Evolutionary conservation across 768 basidiomycete species (phyloP).

Genomic region (Jaapia argillacea): DNA sequence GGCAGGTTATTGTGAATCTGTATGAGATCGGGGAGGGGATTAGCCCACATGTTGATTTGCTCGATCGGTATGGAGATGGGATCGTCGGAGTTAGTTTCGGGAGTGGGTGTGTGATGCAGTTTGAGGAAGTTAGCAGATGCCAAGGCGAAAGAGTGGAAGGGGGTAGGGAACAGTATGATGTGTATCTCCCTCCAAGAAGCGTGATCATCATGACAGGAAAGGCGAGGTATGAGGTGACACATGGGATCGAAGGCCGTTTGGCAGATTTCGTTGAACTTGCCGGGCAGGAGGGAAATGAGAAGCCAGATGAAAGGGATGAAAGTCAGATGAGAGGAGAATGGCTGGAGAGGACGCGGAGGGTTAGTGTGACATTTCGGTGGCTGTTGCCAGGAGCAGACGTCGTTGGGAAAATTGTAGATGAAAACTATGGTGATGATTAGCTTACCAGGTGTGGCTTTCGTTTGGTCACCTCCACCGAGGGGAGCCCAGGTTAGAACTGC

Average conservation of each 20-base stretch:
- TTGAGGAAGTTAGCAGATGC: constrained; percentile 27
- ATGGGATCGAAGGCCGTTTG: constrained; percentile 64
- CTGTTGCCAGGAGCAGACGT: constrained; percentile 77
- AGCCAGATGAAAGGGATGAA: neutral
- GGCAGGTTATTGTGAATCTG: constrained; percentile 86
- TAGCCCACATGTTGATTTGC: constrained; percentile 77
- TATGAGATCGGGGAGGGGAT: constrained; percentile 90
- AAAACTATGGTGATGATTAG: neutral
- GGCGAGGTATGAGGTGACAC: constrained; percentile 81
- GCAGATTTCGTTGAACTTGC: constrained; percentile 47
- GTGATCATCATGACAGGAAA: constrained; percentile 71
- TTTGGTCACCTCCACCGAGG: too few relatives aligned
- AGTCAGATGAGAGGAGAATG: constrained; percentile 13
- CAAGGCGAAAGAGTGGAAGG: constrained; percentile 2
- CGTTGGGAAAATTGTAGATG: constrained; percentile 33
- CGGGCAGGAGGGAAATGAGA: constrained; percentile 2
- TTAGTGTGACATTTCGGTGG: constrained; percentile 87
- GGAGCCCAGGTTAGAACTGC: too few relatives aligned
- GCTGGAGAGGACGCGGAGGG: constrained; percentile 43
- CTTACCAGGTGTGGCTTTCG: too few relatives aligned
- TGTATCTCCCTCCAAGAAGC: constrained; percentile 71
- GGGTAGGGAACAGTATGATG: constrained; percentile 21
- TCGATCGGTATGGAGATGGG: constrained; percentile 77
- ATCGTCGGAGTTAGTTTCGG: constrained; percentile 83
- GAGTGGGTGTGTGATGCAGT: constrained; percentile 75